A percentile compares a stretch with the other conserved stretches of the same genome.
Conservation (phyloP, 2,329 filamentous ascomycete species). For the Xylaria hypoxylon region DNA sequence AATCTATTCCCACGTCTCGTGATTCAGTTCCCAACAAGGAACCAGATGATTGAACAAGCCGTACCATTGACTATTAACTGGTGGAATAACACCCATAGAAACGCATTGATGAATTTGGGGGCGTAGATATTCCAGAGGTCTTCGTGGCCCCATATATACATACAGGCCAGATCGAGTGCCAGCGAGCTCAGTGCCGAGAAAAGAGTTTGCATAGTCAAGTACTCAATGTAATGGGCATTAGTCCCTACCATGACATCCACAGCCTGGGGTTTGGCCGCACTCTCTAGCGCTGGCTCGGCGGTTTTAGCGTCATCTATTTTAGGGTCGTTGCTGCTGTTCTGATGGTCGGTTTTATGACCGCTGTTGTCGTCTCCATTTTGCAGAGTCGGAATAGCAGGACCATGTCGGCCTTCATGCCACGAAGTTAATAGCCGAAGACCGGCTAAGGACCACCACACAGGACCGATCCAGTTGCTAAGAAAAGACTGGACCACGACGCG, state of each 20-base stretch:
- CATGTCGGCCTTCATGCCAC: constrained; percentile 9
- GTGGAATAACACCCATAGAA: constrained; percentile 27
- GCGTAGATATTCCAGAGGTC: constrained; percentile 29
- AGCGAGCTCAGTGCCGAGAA: constrained; percentile 27
- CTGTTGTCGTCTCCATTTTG: constrained; percentile 1
- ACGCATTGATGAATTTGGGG: constrained; percentile 26
- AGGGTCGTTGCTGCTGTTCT: constrained; percentile 4
- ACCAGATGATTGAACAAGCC: constrained; percentile 19
- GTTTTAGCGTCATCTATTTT: neutral
- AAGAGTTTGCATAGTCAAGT: constrained; percentile 24
- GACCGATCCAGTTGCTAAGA: constrained; percentile 32
- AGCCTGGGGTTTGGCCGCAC: neutral
- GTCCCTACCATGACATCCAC: too few species aligned
- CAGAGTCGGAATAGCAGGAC: constrained; percentile 1
- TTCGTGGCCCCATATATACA: constrained; percentile 11
- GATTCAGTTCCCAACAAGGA: neutral
- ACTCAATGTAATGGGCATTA: constrained; percentile 10
- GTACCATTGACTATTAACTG: constrained; percentile 19
- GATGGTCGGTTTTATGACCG: neutral
- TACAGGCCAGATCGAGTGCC: constrained; percentile 26
- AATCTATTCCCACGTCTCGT: neutral
- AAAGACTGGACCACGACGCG: too few species aligned
- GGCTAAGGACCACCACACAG: constrained; percentile 32
- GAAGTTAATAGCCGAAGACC: constrained; percentile 20
- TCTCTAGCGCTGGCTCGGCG: neutral